phyloP scores from a whole-genome alignment of 1,284 basidiomycete genomes.

The Leccinum fuscescens region DNA sequence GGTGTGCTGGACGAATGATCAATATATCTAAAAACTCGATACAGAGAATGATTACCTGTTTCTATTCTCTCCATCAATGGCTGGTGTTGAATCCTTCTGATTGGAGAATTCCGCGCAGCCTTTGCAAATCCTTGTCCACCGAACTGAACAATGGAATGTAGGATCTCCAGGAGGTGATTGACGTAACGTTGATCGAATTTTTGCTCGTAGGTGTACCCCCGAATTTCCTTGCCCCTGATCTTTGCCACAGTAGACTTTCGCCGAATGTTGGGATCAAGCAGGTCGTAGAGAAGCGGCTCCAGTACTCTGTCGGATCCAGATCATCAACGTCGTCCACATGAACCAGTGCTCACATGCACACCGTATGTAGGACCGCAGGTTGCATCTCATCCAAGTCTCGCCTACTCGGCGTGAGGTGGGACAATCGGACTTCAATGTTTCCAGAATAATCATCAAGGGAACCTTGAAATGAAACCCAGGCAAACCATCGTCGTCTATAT shows the following conservation, averaged over 20 bases:
- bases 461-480: slow-evolving; percentile 82
- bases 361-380: slow-evolving; percentile 87
- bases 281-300: slow-evolving; percentile 81
- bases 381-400: slow-evolving; percentile 95
- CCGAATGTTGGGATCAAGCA: slow-evolving; percentile 68
- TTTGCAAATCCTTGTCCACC: slow-evolving; percentile 87
- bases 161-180: slow-evolving; percentile 70
- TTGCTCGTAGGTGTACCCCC: slow-evolving; percentile 65
- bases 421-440: slow-evolving; percentile 76
- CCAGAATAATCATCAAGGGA: slow-evolving; percentile 86
- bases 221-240: slow-evolving; percentile 64
- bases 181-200: slow-evolving; percentile 77
- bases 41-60: slow-evolving; percentile 41
- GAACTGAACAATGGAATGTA: slow-evolving; percentile 78
- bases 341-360: slow-evolving; percentile 35
- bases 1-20: slow-evolving; percentile 41
- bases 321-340: slow-evolving; percentile 2
- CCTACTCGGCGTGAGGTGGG: slow-evolving; percentile 72
- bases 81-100: slow-evolving; percentile 61
- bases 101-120: slow-evolving; percentile 55
- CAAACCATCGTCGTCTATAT: slow-evolving; percentile 76
- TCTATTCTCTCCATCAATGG: slow-evolving; percentile 60
- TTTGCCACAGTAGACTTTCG: slow-evolving; percentile 49
- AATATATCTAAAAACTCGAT: slow-evolving; percentile 11
- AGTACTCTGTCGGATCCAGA: slow-evolving; percentile 56